These are phyloP conservation scores for Lagenaria siceraria DNA, from an alignment of 306 rosid genomes.

Conservation along the genomic window DNA sequence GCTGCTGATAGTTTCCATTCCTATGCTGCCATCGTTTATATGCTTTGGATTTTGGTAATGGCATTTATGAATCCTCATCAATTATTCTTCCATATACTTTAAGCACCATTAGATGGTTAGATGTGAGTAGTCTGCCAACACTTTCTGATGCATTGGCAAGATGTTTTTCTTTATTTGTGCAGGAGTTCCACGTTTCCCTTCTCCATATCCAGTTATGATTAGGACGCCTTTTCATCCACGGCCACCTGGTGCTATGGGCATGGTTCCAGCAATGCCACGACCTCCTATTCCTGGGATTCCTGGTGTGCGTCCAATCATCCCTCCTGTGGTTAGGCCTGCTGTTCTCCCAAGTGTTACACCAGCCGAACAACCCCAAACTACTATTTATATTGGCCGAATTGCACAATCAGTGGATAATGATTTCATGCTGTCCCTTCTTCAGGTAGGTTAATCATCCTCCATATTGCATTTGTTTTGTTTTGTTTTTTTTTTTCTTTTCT, in stretches of 20 bases:
- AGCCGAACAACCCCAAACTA: constrained; percentile 72
- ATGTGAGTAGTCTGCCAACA: constrained; percentile 14
- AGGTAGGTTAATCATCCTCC: constrained; percentile 33
- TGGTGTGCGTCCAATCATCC: constrained; percentile 64
- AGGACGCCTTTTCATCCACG: constrained; percentile 73
- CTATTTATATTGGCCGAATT: constrained; percentile 85
- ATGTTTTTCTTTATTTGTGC: constrained; percentile 42
- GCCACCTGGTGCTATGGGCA: constrained; percentile 60
- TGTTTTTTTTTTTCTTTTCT: not conserved
- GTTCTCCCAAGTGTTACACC: constrained; percentile 60
- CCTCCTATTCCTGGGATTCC: constrained; percentile 76
- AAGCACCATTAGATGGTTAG: constrained; percentile 14
- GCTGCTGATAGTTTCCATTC: constrained; percentile 79
- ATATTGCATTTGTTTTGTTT: not conserved
- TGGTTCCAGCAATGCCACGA: constrained; percentile 54
- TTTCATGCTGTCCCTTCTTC: constrained; percentile 68
- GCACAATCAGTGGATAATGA: constrained; percentile 87
- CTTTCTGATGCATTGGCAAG: constrained; percentile 67
- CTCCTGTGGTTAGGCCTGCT: constrained; percentile 68
- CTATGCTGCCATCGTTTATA: constrained; percentile 87
- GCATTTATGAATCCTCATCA: constrained; percentile 29
- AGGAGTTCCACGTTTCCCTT: constrained; percentile 80
- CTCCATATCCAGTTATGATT: constrained; percentile 65
- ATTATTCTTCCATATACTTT: constrained; percentile 11
- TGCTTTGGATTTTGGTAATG: constrained; percentile 85